Base-by-base conservation (phyloP, 768 basidiomycete genomes). In the Mycena galopus region DNA sequence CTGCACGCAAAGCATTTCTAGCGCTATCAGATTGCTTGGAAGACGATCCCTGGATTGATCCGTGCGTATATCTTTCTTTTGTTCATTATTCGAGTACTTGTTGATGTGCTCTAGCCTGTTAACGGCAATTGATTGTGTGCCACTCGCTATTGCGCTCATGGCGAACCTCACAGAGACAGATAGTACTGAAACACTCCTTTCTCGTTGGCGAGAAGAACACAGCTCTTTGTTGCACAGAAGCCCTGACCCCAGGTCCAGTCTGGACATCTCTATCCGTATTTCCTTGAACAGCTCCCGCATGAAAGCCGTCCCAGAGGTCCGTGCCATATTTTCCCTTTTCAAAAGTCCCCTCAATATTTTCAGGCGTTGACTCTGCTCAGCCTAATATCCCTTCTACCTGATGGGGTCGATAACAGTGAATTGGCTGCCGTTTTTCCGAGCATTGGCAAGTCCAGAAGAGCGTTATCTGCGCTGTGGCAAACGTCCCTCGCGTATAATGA, bases 121-220 rank as follows among this genome's bases (percentile, higher is more conserved):
- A 23, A 47, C 50, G 35, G 69, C 72, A n/a, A 61, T 77, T 57
- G 77, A 77, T 25, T 71, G 39, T 56, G 61, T 77, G 29, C 77
- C 77, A n/a, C 74, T 78, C 3, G 77, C 77, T 29, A 65, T 78
- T 25, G 59, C 66, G 14, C 73, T 78, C 30, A 77, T 78, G 76
- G 76, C 72, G 27, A 77, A 71, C 33, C 69, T 77, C 14, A 59
- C 74, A 2, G 62, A 78, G 67, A 69, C 67, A 19, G 76, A 77
- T 39, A 70, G 69, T 32, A 59, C 67, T 2, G 74, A 75, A 59
- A 65, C 35, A 7, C 74, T 77, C 12, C 70, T 75, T 17, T 8
- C 32, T 21, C 74, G 76, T 6, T 78, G 77, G 77, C 35, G 65
- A 14, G 67, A 71, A 27, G 74, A 73, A 47, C 71, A 75, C 17